Evolutionary conservation across 768 basidiomycete genomes (phyloP).

Genomic region (Lactarius trivialis): DNA sequence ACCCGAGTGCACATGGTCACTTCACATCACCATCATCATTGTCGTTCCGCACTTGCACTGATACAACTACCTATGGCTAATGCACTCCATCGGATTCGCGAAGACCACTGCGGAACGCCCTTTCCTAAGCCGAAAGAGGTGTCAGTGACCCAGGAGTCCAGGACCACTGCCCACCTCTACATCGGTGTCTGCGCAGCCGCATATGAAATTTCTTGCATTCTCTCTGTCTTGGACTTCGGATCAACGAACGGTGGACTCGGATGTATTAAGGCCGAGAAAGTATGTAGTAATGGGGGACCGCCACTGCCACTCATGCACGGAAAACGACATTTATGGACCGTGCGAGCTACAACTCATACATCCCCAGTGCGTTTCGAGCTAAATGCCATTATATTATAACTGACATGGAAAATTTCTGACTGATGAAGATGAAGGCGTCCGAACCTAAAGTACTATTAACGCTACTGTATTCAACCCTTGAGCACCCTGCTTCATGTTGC

Average conservation of each 20-base stretch:
- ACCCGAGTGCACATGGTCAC: neutral
- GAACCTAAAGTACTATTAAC: neutral
- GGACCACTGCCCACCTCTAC: neutral
- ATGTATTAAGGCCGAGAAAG: neutral
- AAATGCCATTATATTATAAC: neutral
- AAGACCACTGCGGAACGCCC: neutral
- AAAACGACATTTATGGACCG: neutral
- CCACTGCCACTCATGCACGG: slow-evolving; percentile 4
- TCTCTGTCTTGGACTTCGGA: neutral
- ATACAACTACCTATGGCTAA: slow-evolving; percentile 9
- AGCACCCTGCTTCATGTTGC: neutral
- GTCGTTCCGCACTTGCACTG: neutral
- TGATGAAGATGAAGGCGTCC: neutral
- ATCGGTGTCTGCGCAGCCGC: neutral
- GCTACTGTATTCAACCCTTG: neutral
- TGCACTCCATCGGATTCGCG: neutral
- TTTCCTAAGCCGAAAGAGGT: neutral
- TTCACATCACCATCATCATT: neutral
- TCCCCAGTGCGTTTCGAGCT: neutral
- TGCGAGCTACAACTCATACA: neutral
- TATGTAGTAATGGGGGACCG: neutral
- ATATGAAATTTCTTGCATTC: neutral
- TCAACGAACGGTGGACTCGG: neutral
- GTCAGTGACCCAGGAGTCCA: neutral
- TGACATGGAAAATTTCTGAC: neutral